Conservation (phyloP, 228 moss, liverwort and hornwort species). For the Sphagnum magellanicum region DNA sequence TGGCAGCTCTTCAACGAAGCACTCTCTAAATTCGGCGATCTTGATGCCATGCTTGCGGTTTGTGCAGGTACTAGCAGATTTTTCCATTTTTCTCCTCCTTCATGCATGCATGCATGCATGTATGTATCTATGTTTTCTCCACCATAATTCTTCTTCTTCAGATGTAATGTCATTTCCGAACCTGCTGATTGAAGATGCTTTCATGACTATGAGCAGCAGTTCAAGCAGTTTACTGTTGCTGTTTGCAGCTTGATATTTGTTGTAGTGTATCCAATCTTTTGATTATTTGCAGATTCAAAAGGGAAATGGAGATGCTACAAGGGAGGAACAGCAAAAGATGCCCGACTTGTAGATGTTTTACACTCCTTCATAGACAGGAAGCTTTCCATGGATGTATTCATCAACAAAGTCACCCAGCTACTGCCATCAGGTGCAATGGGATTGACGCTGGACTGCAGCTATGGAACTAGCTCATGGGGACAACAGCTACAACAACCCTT, state of each 20-base stretch:
- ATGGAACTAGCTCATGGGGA: slow-evolving; percentile 6
- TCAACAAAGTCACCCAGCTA: slow-evolving; percentile 53
- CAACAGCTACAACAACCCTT: slow-evolving; percentile 30
- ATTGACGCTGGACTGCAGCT: slow-evolving; percentile 31
- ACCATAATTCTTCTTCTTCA: too few species aligned
- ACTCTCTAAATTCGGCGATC: slow-evolving; percentile 75
- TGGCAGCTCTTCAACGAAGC: slow-evolving; percentile 96
- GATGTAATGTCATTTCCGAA: too few species aligned
- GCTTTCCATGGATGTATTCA: slow-evolving; percentile 64
- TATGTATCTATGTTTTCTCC: too few species aligned
- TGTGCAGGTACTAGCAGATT: slow-evolving; percentile 47
- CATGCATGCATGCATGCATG: too few species aligned
- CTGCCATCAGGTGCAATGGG: slow-evolving; percentile 51
- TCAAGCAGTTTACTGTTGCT: too few species aligned
- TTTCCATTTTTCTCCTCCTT: too few species aligned
- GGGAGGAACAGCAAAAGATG: slow-evolving; percentile 41
- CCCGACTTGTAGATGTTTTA: slow-evolving; percentile 46
- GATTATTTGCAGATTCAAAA: slow-evolving; percentile 4
- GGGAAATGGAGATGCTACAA: slow-evolving; percentile 65
- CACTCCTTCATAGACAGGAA: slow-evolving; percentile 57
- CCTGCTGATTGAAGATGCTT: too few species aligned
- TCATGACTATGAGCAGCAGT: too few species aligned
- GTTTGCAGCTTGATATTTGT: too few species aligned
- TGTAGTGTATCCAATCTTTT: too few species aligned
- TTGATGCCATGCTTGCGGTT: slow-evolving; percentile 90